A percentile compares a stretch with the other conserved stretches of the same genome.
Conservation (phyloP, 179 eudicot genomes). For the Patellifolia procumbens region DNA sequence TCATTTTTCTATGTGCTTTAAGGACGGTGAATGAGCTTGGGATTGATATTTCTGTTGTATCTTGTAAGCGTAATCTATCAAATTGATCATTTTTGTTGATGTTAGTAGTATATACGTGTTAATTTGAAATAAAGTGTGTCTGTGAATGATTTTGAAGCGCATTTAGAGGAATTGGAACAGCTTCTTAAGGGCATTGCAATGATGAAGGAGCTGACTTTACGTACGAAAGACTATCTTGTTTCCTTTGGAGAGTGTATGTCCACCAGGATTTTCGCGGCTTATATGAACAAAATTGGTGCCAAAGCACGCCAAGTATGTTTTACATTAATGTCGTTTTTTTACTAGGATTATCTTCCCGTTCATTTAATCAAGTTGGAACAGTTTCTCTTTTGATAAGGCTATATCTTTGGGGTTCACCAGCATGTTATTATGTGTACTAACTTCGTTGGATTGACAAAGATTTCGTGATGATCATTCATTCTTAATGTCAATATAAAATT, state of each 20-base stretch:
- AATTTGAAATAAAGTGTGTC: not conserved
- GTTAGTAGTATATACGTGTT: not conserved
- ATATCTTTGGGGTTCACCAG: not conserved
- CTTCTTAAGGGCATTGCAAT: constrained; percentile 89
- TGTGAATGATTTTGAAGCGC: constrained; percentile 45
- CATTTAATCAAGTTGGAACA: not conserved
- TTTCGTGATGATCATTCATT: not conserved
- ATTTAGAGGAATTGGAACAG: constrained; percentile 80
- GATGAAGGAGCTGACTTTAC: constrained; percentile 89
- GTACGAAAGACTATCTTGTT: constrained; percentile 88
- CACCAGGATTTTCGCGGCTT: constrained; percentile 92
- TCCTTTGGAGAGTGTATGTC: constrained; percentile 99
- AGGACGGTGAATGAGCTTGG: constrained; percentile 78
- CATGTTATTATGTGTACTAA: not conserved
- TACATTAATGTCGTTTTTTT: too few relatives aligned
- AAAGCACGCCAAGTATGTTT: constrained; percentile 87
- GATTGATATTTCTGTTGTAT: constrained; percentile 57
- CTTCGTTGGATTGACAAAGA: not conserved
- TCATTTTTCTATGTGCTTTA: not conserved
- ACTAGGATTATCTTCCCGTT: not conserved
- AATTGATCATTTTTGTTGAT: not conserved
- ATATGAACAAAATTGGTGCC: constrained; percentile 74
- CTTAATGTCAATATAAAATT: not conserved
- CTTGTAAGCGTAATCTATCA: constrained; percentile 44
- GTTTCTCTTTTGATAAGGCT: not conserved